These are phyloP conservation scores for Cyanidiococcus yangmingshanensis DNA, from an alignment of 23 red algal species.

Conservation along the genomic window DNA sequence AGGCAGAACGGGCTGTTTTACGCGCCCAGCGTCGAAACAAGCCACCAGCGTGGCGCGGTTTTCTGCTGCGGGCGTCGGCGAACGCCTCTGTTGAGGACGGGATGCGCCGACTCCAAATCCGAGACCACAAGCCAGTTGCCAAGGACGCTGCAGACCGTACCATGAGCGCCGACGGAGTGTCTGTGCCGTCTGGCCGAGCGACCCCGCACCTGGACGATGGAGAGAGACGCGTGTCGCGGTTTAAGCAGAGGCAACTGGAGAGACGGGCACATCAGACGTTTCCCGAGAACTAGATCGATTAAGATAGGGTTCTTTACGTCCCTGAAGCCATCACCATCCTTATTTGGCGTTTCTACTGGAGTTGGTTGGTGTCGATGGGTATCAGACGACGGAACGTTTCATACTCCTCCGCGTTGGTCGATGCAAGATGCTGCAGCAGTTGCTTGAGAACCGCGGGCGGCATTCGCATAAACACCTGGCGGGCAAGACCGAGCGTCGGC, in stretches of 20 bases:
- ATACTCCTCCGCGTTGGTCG: not conserved
- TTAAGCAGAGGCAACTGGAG: not conserved
- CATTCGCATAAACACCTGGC: not conserved
- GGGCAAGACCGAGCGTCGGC: not conserved
- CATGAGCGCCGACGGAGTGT: no score
- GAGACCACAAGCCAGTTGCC: no score
- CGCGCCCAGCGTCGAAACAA: not conserved
- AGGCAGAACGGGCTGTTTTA: not conserved
- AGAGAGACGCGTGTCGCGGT: not conserved
- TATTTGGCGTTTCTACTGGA: no score
- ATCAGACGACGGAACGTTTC: not conserved
- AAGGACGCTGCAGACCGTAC: no score
- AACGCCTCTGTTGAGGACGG: no score
- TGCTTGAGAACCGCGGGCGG: not conserved
- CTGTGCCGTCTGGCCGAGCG: no score
- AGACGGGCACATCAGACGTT: not conserved
- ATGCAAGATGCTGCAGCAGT: not conserved
- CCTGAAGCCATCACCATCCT: no score
- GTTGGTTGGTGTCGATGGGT: not conserved
- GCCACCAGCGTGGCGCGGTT: not conserved
- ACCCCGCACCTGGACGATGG: no score
- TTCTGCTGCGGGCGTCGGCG: not conserved
- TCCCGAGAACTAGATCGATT: no score
- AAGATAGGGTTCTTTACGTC: no score
- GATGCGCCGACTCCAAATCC: no score